Evolutionary conservation across 2,329 filamentous ascomycete species (phyloP), one percentile per base, ranked within the genome.

Genomic region (Hypoxylon sp.): DNA sequence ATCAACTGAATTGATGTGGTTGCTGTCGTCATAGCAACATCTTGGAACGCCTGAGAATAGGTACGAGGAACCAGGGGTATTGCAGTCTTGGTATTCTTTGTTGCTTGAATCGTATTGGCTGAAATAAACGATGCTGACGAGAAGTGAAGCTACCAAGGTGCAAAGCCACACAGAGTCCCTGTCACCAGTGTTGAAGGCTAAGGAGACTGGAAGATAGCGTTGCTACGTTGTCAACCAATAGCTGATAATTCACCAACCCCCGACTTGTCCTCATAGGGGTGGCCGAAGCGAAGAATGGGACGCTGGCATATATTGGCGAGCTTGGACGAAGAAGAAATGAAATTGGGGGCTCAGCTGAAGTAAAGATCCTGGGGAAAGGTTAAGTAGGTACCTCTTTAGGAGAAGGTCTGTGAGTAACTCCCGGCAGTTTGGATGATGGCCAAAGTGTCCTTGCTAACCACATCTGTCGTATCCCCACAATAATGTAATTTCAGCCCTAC

Each of bases 401-500:
- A n/a, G n/a, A 30, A 44, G 17, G 47, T 37, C 29, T 34, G 26
- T 47, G 30, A 35, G n/a, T n/a, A 15, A 46, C 34, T 42, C 51
- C 51, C 51, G 41, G 46, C 34, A 51, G 19, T 46, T 25, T 25
- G 21, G 21, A 6, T 25, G 9, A n/a, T n/a, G n/a, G n/a, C n/a
- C n/a, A n/a, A n/a, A n/a, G n/a, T n/a, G n/a, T n/a, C n/a, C n/a
- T n/a, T 23, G 15, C 34, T 20, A 20, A 15, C 41, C 40, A 21
- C 26, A 32, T 43, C 13, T 15, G 21, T 23, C n/a, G 17, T 37
- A 35, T 26, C 34, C 51, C 47, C 42, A 48, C 52, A 40, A 52
- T 44, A 51, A 47, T 51, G 43, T 26, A 56, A 52, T 49, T 27
- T 53, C 54, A 57, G 54, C 54, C 49, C 54, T 53, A 57, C 26